Percentiles rank a stretch among this genome's conserved stretches.
These are phyloP conservation scores for Gigaspora rosea DNA, from an alignment of 192 early-diverging fungal genomes.

Conservation along the genomic window DNA sequence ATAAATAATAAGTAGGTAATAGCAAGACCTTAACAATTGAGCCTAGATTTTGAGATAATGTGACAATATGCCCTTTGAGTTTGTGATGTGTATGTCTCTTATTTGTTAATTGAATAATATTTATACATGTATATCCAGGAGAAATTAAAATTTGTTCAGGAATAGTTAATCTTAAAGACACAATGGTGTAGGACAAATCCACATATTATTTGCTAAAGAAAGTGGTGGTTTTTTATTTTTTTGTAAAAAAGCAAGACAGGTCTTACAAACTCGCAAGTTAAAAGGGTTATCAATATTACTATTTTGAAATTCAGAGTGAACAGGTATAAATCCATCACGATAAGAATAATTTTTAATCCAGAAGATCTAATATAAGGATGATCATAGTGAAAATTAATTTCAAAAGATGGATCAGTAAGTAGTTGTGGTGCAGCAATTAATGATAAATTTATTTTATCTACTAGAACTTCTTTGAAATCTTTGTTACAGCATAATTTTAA, in stretches of 20 bases:
- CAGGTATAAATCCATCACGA: neutral
- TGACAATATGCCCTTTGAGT: neutral
- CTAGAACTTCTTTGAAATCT: neutral
- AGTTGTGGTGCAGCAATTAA: neutral
- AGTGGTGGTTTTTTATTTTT: neutral
- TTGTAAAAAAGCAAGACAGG: neutral
- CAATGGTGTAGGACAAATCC: neutral
- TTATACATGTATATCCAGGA: neutral
- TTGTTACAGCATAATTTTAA: neutral
- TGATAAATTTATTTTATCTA: neutral
- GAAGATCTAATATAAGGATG: neutral
- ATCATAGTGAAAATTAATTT: neutral
- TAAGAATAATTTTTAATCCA: neutral
- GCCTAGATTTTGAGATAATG: neutral
- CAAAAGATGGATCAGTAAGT: neutral
- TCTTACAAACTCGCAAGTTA: neutral
- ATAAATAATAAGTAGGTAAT: neutral
- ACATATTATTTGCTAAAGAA: neutral
- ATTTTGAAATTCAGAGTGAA: neutral
- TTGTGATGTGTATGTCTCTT: neutral
- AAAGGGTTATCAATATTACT: neutral
- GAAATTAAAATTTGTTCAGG: neutral
- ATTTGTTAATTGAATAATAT: neutral
- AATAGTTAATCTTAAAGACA: neutral
- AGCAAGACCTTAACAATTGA: neutral